Base-by-base conservation (phyloP, 2,329 filamentous ascomycete species). In the Chaetomium sp. region DNA sequence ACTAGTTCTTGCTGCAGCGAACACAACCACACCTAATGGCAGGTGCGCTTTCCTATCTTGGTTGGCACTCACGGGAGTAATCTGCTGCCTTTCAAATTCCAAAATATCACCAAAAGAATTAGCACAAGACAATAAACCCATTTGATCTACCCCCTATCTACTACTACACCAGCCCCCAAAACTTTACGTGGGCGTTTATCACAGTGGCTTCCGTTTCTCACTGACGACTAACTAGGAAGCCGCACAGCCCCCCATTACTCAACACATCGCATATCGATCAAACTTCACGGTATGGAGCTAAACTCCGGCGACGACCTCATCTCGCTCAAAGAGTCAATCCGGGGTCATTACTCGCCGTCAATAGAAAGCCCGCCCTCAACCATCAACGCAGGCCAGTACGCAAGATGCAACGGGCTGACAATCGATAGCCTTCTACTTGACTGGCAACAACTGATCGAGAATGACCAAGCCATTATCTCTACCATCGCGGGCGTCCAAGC, bases 301-400 rank as follows among this genome's bases (percentile, higher is more conserved):
- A 60, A 54, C 54, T 65, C 65, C 6, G 65, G 62, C 21, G 57
- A 42, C 4, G 63, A 67, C 38, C 61, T 70, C 12, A 49, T 69
- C 35, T 59, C 60, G 19, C 53, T 65, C 2, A 65, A 70, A 29
- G 65, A 65, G 12, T 67, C 63, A 9, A 55, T 69, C 21, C 53
- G 57, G 27, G 53, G 49, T 29, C 47, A 62, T 29, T 13, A 31
- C 7, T 58, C 60, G 21, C 47, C 47, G 29, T 47, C 45, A 4
- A 64, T 62, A 4, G 51, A 62, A 27, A 55, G 33, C 49, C 16
- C 25, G 9, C 29, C 57, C 2, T 66, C 57, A 6, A 42, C 33
- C 54, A 49, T 60, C 33, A 60, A 64, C 12, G 66, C 65, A 16
- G 68, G 63, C 50, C 60, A 68, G 25, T 72, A 72, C 42, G 70